Evolutionary conservation across 1,139 yeast species (phyloP), one percentile per base, ranked within the genome.

Genomic region (Wickerhamomyces sp.): DNA sequence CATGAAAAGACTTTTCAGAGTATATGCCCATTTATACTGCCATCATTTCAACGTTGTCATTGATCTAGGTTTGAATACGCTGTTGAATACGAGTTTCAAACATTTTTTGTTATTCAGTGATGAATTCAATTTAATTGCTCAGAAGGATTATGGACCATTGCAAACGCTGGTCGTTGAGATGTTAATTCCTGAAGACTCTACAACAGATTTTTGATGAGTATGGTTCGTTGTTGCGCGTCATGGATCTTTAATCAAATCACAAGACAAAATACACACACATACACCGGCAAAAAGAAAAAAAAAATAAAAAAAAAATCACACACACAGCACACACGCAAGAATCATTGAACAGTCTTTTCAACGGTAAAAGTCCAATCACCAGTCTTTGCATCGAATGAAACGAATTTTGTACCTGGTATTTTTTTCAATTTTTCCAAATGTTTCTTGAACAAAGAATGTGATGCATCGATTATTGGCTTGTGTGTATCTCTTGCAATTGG

Each of bases 11-110:
- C 66, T 91, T 40, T 91, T 89, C 59, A 72, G 99, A 57, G 88
- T 91, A n/a, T 93, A 93, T 57, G 97, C 98, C 3, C 99, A 91
- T 62, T 86, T 91, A 30, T 91, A 91, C 60, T 91, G 98, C 55
- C 97, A 91, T 55, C 99, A 91, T 59, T 91, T 91, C 61, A 95
- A 88, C 57, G 96, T 89, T 58, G 84, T 91, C 38, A 75, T 88
- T 29, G 97, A 89, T 55, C 68, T 91, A 49, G 96, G 96, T 2
- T 67, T 91, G 49, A 96, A 89, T 58, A 84, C 95, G 19, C 96
- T 91, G 52, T 69, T 91, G 48, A 91, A 91, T 57, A 91, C 99
- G 5, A 82, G 95, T 51, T 77, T 91, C 54, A 91, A 93, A 62
- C 99, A 91, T 58, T 91, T 87, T 56, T 89, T 89, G 31, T 68